Evolutionary conservation across 2,329 filamentous ascomycete species (phyloP), one percentile per base, ranked within the genome.

Genomic region (Botrytis fabae): DNA sequence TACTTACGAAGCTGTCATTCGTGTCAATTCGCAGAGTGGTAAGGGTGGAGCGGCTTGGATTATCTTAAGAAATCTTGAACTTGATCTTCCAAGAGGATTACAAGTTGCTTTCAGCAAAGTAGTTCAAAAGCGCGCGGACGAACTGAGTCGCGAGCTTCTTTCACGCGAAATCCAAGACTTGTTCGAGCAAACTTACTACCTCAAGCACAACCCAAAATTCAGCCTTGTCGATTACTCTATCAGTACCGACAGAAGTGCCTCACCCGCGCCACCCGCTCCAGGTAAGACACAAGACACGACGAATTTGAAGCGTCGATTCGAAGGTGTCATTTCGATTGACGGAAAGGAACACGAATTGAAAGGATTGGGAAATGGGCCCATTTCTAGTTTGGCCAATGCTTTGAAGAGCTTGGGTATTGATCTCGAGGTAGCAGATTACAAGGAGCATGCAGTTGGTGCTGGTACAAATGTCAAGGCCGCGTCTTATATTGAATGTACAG

Each of bases 1-100:
- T 73, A 98, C 91, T n/a, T 98, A 98, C 88, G 95, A 98, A 84
- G 95, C 95, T 74, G 92, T 98, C 81, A 98, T 98, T 81, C 93
- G 95, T 74, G 95, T 98, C 88, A 99, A 98, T 86, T 97, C 93
- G 28, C 95, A 98, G 82, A 93, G 90, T 78, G 95, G 95, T 77
- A 98, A 99, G 85, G 95, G 95, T 75, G 96, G 96, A 78, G 91
- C 93, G 74, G 95, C 95, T 69, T 98, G 93, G 93, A 93, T 98
- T 81, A 95, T 98, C 81, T 91, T 95, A 81, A 91, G 92, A 78
- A 92, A 94, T 80, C 89, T 98, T 75, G 90, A 96, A 80, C 92
- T 98, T 79, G 96, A 98, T 82, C 89, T 98, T 69, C 96, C 96
- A 25, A 93, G 96, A 75, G 94, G 94, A 70, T 88, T 98, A 69